phyloP scores from a whole-genome alignment of 108 stramenopile genomes.

The Chaetoceros muelleri region DNA sequence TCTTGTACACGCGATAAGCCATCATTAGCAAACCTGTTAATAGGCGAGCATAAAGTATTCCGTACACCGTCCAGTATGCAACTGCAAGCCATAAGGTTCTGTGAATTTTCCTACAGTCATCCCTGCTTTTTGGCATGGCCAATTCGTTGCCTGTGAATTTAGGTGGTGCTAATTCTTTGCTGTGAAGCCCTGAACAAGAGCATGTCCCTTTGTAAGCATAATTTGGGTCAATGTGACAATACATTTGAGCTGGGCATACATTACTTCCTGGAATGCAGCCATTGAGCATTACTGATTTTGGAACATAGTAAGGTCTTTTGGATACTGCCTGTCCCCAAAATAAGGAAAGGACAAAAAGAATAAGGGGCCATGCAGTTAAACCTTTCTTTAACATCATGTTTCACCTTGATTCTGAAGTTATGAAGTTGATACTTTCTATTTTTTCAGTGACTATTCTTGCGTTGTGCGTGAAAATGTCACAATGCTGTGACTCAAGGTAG shows the following conservation, averaged over 20 bases:
- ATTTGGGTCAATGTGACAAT: neutral
- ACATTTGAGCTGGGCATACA: neutral
- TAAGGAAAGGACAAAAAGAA: no score
- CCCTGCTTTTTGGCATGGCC: neutral
- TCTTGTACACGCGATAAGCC: neutral
- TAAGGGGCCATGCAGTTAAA: no score
- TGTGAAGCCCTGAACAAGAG: neutral
- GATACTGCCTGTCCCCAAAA: no score
- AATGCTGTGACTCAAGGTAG: no score
- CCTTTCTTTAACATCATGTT: no score
- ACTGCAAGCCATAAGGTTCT: neutral
- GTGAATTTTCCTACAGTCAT: neutral
- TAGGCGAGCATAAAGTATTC: neutral
- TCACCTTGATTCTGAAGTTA: no score
- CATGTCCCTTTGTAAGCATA: neutral
- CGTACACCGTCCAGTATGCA: neutral
- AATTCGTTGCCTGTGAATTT: neutral
- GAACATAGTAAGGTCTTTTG: neutral
- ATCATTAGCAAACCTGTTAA: neutral
- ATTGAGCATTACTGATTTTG: neutral
- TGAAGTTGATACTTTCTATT: no score
- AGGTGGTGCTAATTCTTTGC: neutral
- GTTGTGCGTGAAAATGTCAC: no score
- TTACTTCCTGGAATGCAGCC: neutral
- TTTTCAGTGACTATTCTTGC: no score